Percentiles rank a stretch among this genome's conserved stretches.
phyloP scores from a whole-genome alignment of 805 yeast genomes.

The Saturnispora diversa region DNA sequence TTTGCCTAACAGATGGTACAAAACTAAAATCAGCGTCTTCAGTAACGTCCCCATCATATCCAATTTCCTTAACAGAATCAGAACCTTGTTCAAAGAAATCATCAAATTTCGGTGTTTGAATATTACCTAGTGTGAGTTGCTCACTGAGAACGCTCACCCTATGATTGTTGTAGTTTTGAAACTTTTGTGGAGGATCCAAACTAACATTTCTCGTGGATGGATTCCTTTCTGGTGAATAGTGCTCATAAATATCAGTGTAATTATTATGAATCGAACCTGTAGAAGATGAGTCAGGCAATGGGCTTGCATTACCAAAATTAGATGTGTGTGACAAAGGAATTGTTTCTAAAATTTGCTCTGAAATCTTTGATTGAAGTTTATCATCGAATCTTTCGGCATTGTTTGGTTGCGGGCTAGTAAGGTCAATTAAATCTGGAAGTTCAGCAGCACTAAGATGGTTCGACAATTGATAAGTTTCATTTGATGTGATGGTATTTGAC shows the following conservation, averaged over 20 bases:
- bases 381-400: not conserved
- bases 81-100: slow-evolving; percentile 6
- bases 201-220: not conserved
- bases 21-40: slow-evolving; percentile 10
- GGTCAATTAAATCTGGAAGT: slow-evolving; percentile 26
- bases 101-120: slow-evolving; percentile 5
- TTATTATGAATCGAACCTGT: not conserved
- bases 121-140: slow-evolving; percentile 1
- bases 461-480: slow-evolving; percentile 9
- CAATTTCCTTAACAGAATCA: slow-evolving; percentile 21
- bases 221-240: slow-evolving; percentile 9
- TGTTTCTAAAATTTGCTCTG: no score
- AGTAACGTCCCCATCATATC: slow-evolving; percentile 23
- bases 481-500: slow-evolving; percentile 23
- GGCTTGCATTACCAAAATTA: not conserved
- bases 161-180: not conserved
- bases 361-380: no score
- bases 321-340: no score
- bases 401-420: slow-evolving; percentile 21
- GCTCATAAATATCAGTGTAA: slow-evolving; percentile 15
- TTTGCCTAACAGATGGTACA: slow-evolving; percentile 7
- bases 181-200: not conserved
- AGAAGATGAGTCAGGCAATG: slow-evolving; percentile 4
- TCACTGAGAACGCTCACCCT: slow-evolving; percentile 2
- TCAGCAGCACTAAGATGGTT: not conserved